Percentiles rank a stretch among this genome's conserved stretches.
Evolutionary conservation across 1,284 basidiomycete species (phyloP).

Genomic region (Mycena sp.): DNA sequence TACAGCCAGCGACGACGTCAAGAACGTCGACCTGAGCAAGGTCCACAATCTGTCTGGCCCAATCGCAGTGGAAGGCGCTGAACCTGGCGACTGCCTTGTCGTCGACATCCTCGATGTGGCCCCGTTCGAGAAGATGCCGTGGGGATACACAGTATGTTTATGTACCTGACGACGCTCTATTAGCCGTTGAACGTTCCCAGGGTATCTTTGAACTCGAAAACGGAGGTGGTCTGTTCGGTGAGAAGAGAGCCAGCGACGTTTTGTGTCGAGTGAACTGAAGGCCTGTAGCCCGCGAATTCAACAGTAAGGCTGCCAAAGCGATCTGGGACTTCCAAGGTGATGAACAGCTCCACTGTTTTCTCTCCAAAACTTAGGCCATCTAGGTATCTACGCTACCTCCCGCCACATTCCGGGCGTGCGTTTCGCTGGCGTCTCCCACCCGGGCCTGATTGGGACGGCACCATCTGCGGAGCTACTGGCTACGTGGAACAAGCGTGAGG

Average conservation of each 20-base stretch:
- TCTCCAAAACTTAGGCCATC: constrained; percentile 19
- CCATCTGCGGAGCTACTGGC: constrained; percentile 77
- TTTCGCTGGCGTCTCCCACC: constrained; percentile 83
- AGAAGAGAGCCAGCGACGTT: neutral
- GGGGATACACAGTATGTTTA: constrained; percentile 75
- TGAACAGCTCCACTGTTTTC: too few species aligned
- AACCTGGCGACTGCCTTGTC: constrained; percentile 82
- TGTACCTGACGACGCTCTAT: neutral
- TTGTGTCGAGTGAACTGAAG: neutral
- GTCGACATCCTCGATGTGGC: constrained; percentile 81
- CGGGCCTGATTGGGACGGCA: constrained; percentile 80
- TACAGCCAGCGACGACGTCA: constrained; percentile 73
- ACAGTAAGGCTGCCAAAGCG: constrained; percentile 77
- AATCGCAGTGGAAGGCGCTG: constrained; percentile 76
- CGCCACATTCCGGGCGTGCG: constrained; percentile 83
- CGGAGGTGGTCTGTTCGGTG: constrained; percentile 81
- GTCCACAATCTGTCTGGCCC: constrained; percentile 83
- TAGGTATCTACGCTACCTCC: constrained; percentile 73
- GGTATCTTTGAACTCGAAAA: constrained; percentile 81
- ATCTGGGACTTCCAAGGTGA: constrained; percentile 81
- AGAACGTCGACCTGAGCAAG: constrained; percentile 69
- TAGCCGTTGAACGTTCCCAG: constrained; percentile 40
- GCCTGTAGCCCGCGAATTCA: constrained; percentile 68
- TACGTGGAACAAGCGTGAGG: constrained; percentile 80
- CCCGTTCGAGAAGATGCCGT: constrained; percentile 82